Base-by-base conservation (phyloP, 2,329 filamentous ascomycete genomes). In the Ophiostoma perfectum region DNA sequence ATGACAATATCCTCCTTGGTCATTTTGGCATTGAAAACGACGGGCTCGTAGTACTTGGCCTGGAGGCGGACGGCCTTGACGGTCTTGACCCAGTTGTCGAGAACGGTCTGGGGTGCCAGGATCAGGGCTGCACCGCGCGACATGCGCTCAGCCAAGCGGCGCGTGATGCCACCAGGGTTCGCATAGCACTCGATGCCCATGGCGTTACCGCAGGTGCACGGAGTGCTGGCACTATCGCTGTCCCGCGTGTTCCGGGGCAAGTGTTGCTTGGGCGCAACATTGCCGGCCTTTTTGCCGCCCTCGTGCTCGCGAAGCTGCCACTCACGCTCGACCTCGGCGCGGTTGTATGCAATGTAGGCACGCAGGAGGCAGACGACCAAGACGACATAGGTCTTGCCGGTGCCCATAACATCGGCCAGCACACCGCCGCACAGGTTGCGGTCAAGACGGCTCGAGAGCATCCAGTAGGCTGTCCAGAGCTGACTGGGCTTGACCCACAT, bases 101-200 rank as follows among this genome's bases (percentile, higher is more conserved):
- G 68, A 4, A 73, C 72, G 7, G 71, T 71, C 44, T 67, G 70
- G 11, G 71, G 71, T 7, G 70, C 73, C 42, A 72, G 67, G 44
- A 74, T 70, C 16, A 74, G 66, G 41, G 72, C 70, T 2, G 66
- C 70, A 14, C 73, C 73, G 6, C 73, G 69, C 12, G 71, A 62
- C 45, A 74, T 63, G 9, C 44, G 18, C 66, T 71, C 71, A n/a
- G 70, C 73, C 12, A 74, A 44, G 5, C 52, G 70, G 36, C 72
- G 70, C 9, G 73, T 73, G 55, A 70, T 64, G 11, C 73, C 70
- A 45, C 68, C 68, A 4, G 72, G 68, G 66, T 73, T 72, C 47
- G 72, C 73, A 64, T 71, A 74, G 69, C 73, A 74, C 68, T 73
- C 71, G 64, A 74, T 72, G 38, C 72, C 73, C 65, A 71, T 55